Conservation (phyloP, 805 yeast species). For the Yarrowia deformans region DNA sequence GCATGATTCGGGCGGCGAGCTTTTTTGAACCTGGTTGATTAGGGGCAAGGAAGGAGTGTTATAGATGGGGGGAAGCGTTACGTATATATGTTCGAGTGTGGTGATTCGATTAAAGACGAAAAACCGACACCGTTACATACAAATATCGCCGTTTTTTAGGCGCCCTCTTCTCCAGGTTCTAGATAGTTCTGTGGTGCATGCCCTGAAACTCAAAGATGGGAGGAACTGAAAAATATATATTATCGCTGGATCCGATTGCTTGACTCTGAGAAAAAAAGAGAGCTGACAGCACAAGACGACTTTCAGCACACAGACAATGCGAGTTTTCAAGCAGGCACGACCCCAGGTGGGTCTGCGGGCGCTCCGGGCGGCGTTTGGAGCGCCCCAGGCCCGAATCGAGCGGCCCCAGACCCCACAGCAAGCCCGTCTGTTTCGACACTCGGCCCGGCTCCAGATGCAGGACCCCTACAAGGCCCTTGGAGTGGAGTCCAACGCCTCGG, state of each 20-base stretch:
- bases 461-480: conserved; percentile 92
- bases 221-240: conserved; percentile 1
- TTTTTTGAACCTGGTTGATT: background rate
- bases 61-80: too few relatives aligned
- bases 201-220: background rate
- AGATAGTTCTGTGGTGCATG: conserved; percentile 4
- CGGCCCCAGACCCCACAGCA: too few relatives aligned
- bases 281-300: too few relatives aligned
- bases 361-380: background rate
- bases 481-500: conserved; percentile 70
- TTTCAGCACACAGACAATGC: background rate
- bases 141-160: background rate
- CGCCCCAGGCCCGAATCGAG: background rate
- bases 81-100: background rate
- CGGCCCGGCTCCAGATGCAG: conserved; percentile 43
- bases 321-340: conserved; percentile 24
- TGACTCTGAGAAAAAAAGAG: background rate
- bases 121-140: background rate
- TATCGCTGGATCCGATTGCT: background rate
- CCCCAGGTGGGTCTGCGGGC: conserved; percentile 30
- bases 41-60: too few relatives aligned
- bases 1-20: background rate
- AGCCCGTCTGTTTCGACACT: background rate
- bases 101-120: background rate
- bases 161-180: background rate